Base-by-base conservation (phyloP, 179 eudicot species). In the Drosera spatulata region DNA sequence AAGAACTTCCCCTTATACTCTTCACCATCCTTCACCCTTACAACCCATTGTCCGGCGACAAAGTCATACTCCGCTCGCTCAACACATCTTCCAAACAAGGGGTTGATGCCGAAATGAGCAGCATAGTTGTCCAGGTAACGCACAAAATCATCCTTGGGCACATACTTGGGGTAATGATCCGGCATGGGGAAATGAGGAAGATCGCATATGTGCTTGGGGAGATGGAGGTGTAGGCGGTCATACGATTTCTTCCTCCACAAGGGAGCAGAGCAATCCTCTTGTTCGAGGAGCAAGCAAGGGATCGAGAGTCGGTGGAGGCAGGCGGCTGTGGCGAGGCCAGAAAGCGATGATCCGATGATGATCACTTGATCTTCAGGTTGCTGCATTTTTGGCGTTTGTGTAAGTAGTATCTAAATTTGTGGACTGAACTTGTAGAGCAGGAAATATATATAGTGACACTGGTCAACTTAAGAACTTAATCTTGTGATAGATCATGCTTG, bases 171-270 rank as follows among this genome's bases (percentile, higher is more conserved):
- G 53, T 0, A 56, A 10, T 12, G 46, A 8, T 81, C 66, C 62
- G 77, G 66, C 58, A 64, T 61, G 9, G 98, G 89, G 2, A 81
- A 75, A 37, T 63, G 59, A 7, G 66, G 66, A 3, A 77, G 75
- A 61, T 88, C 66, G 33, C 87, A 82, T 41, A 71, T 75, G 8
- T 69, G 73, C 62, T 91, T 91, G 0, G 82, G 55, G 4, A 91
- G 57, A 63, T 91, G 98, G 11, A 91, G 89, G 55, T 91, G 85
- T 12, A 91, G 78, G 4, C 98, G 81, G 44, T 91, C 85, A 46
- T 91, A 91, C 0, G 91, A 10, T 67, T 80, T 79, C 7, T 88
- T 82, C 67, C 81, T 80, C 96, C 96, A 91, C 41, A 85, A 6
- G 2, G 98, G 66, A 40, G 95, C 96, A 9, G 61, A 68, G 50